A percentile compares a stretch with the other conserved stretches of the same genome.
phyloP scores from a whole-genome alignment of 2,329 filamentous ascomycete genomes.

The Colletotrichum tropicale region DNA sequence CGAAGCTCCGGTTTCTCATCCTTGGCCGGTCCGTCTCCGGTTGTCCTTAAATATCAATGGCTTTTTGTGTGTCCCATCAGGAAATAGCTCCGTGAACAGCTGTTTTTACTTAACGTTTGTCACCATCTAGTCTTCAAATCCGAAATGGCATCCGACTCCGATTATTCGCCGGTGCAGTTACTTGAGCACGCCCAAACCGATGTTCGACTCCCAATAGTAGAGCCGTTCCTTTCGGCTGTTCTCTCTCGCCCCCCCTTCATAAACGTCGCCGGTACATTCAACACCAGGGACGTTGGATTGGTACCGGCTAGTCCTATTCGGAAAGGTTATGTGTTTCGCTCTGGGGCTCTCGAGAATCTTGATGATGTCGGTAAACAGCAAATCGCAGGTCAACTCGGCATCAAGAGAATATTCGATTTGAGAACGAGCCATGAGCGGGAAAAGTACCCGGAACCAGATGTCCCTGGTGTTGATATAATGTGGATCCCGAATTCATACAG shows the following conservation, averaged over 20 bases:
- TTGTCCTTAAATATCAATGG: neutral
- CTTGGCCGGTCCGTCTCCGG: neutral
- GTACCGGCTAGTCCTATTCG: neutral
- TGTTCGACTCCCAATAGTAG: neutral
- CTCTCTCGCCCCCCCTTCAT: neutral
- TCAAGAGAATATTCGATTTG: neutral
- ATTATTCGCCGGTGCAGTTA: neutral
- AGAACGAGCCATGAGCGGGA: neutral
- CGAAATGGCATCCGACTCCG: neutral
- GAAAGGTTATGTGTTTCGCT: neutral
- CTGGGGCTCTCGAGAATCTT: neutral
- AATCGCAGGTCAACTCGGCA: neutral
- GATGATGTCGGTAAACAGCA: neutral
- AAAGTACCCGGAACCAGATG: neutral
- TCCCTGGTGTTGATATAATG: neutral
- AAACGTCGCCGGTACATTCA: neutral
- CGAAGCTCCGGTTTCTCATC: neutral
- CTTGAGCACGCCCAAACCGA: neutral
- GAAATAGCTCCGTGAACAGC: neutral
- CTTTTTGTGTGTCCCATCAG: neutral
- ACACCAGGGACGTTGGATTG: neutral
- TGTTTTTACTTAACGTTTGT: neutral
- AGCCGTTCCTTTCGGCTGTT: neutral
- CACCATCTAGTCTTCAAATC: neutral
- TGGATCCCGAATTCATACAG: neutral